A percentile compares a stretch with the other conserved stretches of the same genome.
phyloP scores from a whole-genome alignment of 176 grass and related monocot genomes.

The Oryza nivara region DNA sequence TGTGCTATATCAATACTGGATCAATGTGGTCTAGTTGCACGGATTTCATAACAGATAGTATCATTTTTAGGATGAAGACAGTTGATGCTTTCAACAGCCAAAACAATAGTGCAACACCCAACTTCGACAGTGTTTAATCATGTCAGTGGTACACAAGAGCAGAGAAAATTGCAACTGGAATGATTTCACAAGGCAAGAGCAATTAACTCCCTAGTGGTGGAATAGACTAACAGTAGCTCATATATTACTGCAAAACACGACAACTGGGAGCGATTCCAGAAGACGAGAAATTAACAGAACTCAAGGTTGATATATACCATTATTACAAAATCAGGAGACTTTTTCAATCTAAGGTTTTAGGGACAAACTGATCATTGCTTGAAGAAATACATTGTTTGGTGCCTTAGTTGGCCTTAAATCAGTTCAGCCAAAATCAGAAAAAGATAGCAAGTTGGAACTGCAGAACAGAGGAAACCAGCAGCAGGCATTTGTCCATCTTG shows the following conservation, averaged over 20 bases:
- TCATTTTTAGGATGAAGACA: not conserved
- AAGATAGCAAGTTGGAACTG: not conserved
- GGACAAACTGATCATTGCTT: not conserved
- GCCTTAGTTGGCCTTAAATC: constrained; percentile 9
- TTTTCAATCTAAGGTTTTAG: not conserved
- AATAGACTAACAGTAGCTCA: not conserved
- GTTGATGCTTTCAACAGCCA: not conserved
- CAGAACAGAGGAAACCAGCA: constrained; percentile 6
- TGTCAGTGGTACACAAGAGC: not conserved
- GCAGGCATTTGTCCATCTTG: constrained; percentile 11
- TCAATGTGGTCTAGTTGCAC: not conserved
- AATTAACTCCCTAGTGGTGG: not conserved
- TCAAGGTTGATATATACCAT: constrained; percentile 30
- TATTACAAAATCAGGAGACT: constrained; percentile 35
- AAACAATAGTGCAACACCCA: not conserved
- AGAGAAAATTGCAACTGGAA: not conserved
- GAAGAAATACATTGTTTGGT: not conserved
- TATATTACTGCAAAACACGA: not conserved
- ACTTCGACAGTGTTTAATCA: not conserved
- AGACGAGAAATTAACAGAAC: not conserved
- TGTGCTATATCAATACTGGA: not conserved
- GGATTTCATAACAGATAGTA: not conserved
- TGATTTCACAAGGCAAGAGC: not conserved
- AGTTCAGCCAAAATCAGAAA: constrained; percentile 3
- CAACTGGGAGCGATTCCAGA: not conserved